Conservation (phyloP, 257 asterid species). For the Fraxinus quadrangulata region DNA sequence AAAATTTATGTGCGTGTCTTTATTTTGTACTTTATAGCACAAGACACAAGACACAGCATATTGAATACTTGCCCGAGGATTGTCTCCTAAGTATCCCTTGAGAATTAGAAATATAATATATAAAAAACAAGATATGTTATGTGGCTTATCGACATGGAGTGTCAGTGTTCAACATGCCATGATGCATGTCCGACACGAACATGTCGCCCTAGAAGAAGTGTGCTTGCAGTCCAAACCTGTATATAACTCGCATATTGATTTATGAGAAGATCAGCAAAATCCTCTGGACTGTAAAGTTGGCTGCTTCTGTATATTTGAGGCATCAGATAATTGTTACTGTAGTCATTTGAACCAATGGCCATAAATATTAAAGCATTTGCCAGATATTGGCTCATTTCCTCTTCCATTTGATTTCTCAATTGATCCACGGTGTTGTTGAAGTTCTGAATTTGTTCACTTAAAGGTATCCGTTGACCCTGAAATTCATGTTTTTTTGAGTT, state of each 20-base stretch:
- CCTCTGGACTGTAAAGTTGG: constrained; percentile 4
- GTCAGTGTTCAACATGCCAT: too few species aligned
- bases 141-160: too few species aligned
- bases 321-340: constrained; percentile 12
- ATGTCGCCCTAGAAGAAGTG: too few species aligned
- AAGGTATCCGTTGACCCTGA: constrained; percentile 26
- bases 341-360: constrained; percentile 25
- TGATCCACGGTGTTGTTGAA: constrained; percentile 19
- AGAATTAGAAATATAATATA: too few species aligned
- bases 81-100: too few species aligned
- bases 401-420: constrained; percentile 20
- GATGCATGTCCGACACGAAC: too few species aligned
- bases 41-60: too few species aligned
- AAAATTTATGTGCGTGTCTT: too few species aligned
- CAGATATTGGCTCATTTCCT: constrained; percentile 21
- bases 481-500: not conserved
- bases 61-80: too few species aligned
- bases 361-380: constrained; percentile 16
- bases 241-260: constrained; percentile 2
- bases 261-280: constrained; percentile 29
- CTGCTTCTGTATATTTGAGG: not conserved
- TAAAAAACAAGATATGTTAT: too few species aligned
- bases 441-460: constrained; percentile 22
- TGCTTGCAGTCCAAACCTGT: not conserved
- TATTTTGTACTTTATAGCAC: too few species aligned